Percentiles rank a stretch among this genome's conserved stretches.
phyloP scores from a whole-genome alignment of 2,329 filamentous ascomycete genomes.

The Arachnomyces sp. region DNA sequence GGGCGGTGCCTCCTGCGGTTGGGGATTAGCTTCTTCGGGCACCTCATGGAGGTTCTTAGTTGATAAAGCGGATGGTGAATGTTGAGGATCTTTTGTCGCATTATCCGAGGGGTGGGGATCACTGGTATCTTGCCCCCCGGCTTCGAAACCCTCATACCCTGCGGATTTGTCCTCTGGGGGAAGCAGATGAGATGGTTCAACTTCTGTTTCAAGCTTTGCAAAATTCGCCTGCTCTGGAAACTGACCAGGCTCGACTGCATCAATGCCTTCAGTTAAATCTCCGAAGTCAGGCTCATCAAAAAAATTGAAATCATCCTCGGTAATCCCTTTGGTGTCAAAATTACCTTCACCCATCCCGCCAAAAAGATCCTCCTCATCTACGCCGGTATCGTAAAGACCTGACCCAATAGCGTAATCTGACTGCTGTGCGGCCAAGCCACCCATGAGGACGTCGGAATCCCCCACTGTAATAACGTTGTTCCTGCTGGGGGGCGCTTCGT shows the following conservation, averaged over 20 bases:
- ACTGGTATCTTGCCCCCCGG: background rate
- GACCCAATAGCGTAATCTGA: conserved; percentile 26
- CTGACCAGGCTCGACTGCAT: conserved; percentile 9
- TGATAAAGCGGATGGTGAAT: background rate
- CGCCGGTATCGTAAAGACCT: conserved; percentile 34
- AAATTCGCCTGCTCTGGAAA: conserved; percentile 11
- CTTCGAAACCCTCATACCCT: background rate
- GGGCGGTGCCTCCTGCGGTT: conserved; percentile 9
- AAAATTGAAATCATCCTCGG: conserved; percentile 57
- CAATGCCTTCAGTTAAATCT: conserved; percentile 13
- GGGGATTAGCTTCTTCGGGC: conserved; percentile 2
- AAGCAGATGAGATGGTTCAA: conserved; percentile 1
- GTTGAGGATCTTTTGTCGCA: too few species aligned
- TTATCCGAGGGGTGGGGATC: too few species aligned
- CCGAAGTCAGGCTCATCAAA: conserved; percentile 48
- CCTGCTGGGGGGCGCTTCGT: conserved; percentile 11
- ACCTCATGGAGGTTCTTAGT: conserved; percentile 1
- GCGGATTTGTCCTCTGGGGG: too few species aligned
- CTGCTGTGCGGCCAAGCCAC: conserved; percentile 17
- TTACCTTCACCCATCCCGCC: conserved; percentile 48
- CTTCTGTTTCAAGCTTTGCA: conserved; percentile 9
- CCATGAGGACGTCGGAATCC: conserved; percentile 16
- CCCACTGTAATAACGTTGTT: conserved; percentile 7
- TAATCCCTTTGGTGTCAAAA: conserved; percentile 48
- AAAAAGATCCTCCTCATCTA: conserved; percentile 51